Conservation (phyloP, 2,329 filamentous ascomycete species). For the Fusarium newnesense region DNA sequence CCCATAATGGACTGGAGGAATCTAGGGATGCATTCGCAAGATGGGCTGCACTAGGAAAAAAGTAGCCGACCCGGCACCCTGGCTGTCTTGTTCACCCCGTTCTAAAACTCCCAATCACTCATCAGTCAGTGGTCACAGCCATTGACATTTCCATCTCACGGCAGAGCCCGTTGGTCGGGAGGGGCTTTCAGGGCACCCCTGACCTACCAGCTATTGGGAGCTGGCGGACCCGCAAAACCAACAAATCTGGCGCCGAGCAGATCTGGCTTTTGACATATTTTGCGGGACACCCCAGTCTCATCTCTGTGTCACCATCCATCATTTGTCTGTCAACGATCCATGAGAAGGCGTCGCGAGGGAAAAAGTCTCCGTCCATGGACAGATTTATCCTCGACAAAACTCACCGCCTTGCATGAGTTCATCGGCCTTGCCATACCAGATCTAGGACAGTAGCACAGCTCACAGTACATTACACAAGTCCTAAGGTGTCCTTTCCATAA, state of each 20-base stretch:
- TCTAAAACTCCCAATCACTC: constrained; percentile 32
- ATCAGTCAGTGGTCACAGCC: constrained; percentile 26
- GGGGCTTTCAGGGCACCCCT: constrained; percentile 41
- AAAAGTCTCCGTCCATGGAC: constrained; percentile 27
- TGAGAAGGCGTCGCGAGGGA: constrained; percentile 20
- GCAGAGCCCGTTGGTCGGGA: constrained; percentile 42
- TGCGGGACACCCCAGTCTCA: constrained; percentile 47
- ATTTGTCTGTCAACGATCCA: constrained; percentile 38
- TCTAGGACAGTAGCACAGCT: constrained; percentile 17
- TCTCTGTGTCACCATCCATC: constrained; percentile 46
- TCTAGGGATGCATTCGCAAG: constrained; percentile 48
- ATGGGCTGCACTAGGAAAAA: constrained; percentile 49
- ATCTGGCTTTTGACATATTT: constrained; percentile 48
- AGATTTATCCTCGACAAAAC: constrained; percentile 10
- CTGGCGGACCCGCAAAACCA: constrained; percentile 31
- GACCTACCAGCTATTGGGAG: constrained; percentile 32
- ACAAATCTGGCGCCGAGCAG: constrained; percentile 43
- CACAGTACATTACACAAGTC: constrained; percentile 10
- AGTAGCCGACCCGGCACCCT: constrained; percentile 32
- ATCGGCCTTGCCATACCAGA: constrained; percentile 32
- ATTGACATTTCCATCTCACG: constrained; percentile 32
- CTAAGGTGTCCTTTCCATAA: constrained; percentile 12
- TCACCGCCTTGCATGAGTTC: constrained; percentile 37
- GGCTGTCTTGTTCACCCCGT: constrained; percentile 6
- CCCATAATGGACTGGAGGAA: constrained; percentile 27